phyloP scores from a whole-genome alignment of 495 filamentous ascomycete genomes.

The Aspergillus sclerotioniger region DNA sequence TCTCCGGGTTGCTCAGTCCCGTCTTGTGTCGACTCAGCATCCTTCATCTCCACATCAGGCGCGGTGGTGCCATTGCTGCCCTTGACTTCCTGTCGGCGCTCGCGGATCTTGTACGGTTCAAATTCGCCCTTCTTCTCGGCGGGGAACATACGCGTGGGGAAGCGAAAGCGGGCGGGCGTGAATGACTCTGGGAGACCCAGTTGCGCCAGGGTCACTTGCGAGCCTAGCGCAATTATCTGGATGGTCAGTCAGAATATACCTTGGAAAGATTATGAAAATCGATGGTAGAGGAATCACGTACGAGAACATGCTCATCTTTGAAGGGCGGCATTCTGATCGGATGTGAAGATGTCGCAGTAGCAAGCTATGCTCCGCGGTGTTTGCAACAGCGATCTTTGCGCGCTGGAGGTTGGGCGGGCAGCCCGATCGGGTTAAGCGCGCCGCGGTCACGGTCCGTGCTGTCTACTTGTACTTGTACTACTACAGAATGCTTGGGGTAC shows the following conservation, averaged over 20 bases:
- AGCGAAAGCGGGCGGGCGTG: conserved; percentile 75
- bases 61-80: conserved; percentile 33
- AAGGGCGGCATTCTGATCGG: conserved; percentile 64
- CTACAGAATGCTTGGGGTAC: no score
- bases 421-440: conserved; percentile 20
- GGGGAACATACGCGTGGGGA: conserved; percentile 91
- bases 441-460: conserved; percentile 7
- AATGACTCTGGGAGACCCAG: conserved; percentile 88
- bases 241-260: conserved; percentile 5
- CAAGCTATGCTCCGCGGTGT: conserved; percentile 20
- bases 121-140: conserved; percentile 75
- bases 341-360: conserved; percentile 16
- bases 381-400: conserved; percentile 25
- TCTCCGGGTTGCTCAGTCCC: conserved; percentile 19
- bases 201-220: conserved; percentile 89
- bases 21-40: conserved; percentile 25
- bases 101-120: conserved; percentile 78
- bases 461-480: no score
- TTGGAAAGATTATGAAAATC: no score
- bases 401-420: conserved; percentile 20
- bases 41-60: conserved; percentile 50
- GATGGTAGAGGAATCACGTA: no score
- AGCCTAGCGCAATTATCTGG: conserved; percentile 90
- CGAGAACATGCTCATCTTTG: conserved; percentile 74
- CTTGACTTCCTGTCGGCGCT: conserved; percentile 58